phyloP scores from a whole-genome alignment of 73 alveolate genomes.

The Paramecium sexaurelia region DNA sequence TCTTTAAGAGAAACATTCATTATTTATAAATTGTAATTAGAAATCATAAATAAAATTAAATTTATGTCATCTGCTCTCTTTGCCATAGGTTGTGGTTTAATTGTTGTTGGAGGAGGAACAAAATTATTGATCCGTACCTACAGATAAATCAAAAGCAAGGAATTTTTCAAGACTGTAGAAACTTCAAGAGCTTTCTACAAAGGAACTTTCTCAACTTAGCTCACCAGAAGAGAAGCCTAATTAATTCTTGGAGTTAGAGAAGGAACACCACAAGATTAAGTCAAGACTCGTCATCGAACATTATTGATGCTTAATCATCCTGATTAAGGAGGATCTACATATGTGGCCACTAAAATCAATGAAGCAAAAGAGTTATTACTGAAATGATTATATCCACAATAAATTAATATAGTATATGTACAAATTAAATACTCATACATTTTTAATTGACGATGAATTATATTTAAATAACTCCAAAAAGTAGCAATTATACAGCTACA shows the following conservation, averaged over 20 bases:
- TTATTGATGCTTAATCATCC: slow-evolving; percentile 91
- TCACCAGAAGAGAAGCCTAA: slow-evolving; percentile 87
- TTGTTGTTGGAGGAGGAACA: slow-evolving; percentile 40
- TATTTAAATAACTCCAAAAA: background rate
- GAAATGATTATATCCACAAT: slow-evolving; percentile 30
- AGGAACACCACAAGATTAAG: slow-evolving; percentile 71
- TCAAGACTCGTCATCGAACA: slow-evolving; percentile 79
- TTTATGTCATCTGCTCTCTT: slow-evolving; percentile 38
- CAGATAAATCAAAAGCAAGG: slow-evolving; percentile 10
- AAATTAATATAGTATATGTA: background rate
- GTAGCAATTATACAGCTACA: background rate
- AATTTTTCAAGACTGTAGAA: background rate
- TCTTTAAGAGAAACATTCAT: slow-evolving; percentile 37
- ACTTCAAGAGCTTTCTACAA: slow-evolving; percentile 57
- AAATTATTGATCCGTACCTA: background rate
- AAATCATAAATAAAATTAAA: slow-evolving; percentile 28
- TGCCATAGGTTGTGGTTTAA: background rate
- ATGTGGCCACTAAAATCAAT: slow-evolving; percentile 87
- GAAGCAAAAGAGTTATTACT: slow-evolving; percentile 89
- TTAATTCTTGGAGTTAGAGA: slow-evolving; percentile 83
- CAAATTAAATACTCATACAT: background rate
- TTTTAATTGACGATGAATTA: background rate
- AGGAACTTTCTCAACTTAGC: slow-evolving; percentile 78
- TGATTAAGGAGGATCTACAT: slow-evolving; percentile 92
- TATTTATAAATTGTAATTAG: background rate